These are phyloP conservation scores for Ambrosia artemisiifolia DNA, from an alignment of 129 eudicot species.

Conservation along the genomic window DNA sequence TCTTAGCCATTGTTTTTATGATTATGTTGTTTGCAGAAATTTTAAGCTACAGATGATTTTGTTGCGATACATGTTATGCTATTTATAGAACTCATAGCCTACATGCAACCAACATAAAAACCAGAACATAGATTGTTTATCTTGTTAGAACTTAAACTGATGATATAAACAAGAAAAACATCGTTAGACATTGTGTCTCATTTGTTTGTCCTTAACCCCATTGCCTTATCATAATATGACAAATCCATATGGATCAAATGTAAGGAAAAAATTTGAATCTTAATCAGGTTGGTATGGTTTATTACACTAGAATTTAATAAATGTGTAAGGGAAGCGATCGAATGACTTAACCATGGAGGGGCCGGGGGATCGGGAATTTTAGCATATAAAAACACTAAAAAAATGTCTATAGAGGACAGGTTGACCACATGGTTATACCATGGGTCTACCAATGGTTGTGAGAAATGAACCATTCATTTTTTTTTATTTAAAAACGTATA, in stretches of 20 bases:
- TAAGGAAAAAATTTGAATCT: background rate
- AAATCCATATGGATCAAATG: background rate
- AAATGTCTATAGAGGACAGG: too few species aligned
- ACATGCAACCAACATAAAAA: background rate
- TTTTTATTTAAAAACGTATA: too few species aligned
- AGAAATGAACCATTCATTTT: too few species aligned
- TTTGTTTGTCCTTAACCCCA: constrained; percentile 6
- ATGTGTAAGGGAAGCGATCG: too few species aligned
- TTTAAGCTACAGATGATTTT: background rate
- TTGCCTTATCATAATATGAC: background rate
- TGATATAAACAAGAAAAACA: background rate
- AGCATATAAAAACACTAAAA: too few species aligned
- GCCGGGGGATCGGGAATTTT: too few species aligned
- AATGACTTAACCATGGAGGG: too few species aligned
- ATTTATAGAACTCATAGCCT: constrained; percentile 6
- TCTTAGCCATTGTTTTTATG: constrained; percentile 11
- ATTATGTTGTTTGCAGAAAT: background rate
- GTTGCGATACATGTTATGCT: background rate
- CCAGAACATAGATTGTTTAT: constrained; percentile 1
- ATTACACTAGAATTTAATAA: too few species aligned
- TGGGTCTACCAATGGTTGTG: too few species aligned
- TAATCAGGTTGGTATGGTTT: too few species aligned
- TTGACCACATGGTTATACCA: too few species aligned
- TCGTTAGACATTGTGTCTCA: background rate
- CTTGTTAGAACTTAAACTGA: background rate